A percentile compares a stretch with the other conserved stretches of the same genome.
Evolutionary conservation across 2,329 filamentous ascomycete species (phyloP).

Genomic region (Diaporthe destruens): DNA sequence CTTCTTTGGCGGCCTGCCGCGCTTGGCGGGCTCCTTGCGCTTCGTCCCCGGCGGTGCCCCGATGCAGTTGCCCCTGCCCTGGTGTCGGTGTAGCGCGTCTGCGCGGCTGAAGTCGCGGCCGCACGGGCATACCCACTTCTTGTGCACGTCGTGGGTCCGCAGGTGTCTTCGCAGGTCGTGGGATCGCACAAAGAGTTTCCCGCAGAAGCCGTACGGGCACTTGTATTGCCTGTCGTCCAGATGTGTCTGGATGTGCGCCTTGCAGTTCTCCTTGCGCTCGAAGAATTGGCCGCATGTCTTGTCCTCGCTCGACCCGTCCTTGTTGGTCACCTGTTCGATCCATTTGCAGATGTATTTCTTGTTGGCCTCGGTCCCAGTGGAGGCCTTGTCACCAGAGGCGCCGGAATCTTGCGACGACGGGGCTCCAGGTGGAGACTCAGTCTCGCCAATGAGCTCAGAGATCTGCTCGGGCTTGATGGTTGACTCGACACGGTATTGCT

Average conservation of each 20-base stretch:
- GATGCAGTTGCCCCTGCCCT: slow-evolving; percentile 95
- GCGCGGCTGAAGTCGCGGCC: slow-evolving; percentile 95
- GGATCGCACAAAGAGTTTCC: slow-evolving; percentile 96
- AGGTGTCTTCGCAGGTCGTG: slow-evolving; percentile 97
- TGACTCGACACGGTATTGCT: slow-evolving; percentile 41
- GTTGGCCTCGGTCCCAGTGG: slow-evolving; percentile 26
- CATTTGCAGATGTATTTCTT: slow-evolving; percentile 42
- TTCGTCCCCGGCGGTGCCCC: slow-evolving; percentile 88
- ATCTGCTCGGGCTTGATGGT: slow-evolving; percentile 41
- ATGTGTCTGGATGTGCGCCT: slow-evolving; percentile 97
- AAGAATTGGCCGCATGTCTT: slow-evolving; percentile 88
- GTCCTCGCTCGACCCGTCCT: slow-evolving; percentile 39
- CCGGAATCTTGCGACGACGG: slow-evolving; percentile 9
- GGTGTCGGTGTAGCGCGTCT: slow-evolving; percentile 92
- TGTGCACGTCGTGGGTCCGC: slow-evolving; percentile 96
- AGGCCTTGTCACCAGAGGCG: background rate
- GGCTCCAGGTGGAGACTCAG: slow-evolving; percentile 15
- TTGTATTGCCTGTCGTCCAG: slow-evolving; percentile 95
- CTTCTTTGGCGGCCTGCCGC: slow-evolving; percentile 74
- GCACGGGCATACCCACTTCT: slow-evolving; percentile 94
- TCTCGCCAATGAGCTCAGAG: slow-evolving; percentile 41
- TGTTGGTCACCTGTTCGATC: slow-evolving; percentile 32
- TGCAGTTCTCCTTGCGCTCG: slow-evolving; percentile 98
- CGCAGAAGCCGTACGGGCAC: slow-evolving; percentile 81
- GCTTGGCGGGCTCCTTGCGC: slow-evolving; percentile 68